phyloP scores from a whole-genome alignment of 306 rosid species.

The Prosopis cineraria region DNA sequence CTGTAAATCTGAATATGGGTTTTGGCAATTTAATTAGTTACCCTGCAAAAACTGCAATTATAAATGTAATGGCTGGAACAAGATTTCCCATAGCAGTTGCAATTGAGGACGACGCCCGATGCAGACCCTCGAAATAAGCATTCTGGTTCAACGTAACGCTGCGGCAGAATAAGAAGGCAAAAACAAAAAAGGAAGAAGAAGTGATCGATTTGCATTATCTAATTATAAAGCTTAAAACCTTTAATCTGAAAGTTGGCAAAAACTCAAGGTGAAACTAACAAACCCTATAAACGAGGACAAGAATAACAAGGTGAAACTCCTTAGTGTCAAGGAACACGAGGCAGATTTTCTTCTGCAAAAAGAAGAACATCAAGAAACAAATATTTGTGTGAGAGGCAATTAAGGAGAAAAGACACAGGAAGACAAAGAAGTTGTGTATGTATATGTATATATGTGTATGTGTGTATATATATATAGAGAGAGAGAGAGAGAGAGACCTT shows the following conservation, averaged over 20 bases:
- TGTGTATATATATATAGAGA: too few species aligned
- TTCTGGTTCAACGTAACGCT: slow-evolving; percentile 53
- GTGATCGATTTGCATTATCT: not conserved
- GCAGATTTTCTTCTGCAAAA: slow-evolving; percentile 43
- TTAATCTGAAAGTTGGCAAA: not conserved
- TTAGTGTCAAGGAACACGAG: slow-evolving; percentile 39
- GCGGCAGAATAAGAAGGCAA: not conserved
- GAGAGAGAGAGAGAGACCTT: too few species aligned
- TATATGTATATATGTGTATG: too few species aligned
- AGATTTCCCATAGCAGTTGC: slow-evolving; percentile 61
- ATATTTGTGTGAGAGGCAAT: too few species aligned
- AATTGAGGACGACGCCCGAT: slow-evolving; percentile 48
- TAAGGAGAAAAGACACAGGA: too few species aligned
- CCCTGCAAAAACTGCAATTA: slow-evolving; percentile 53
- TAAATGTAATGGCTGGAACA: slow-evolving; percentile 63
- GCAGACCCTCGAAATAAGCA: slow-evolving; percentile 48
- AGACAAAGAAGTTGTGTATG: too few species aligned
- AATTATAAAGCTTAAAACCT: not conserved
- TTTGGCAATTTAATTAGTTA: slow-evolving; percentile 24
- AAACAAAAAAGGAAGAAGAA: too few species aligned
- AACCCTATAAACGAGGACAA: slow-evolving; percentile 56
- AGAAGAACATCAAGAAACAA: too few species aligned
- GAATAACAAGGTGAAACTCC: slow-evolving; percentile 53
- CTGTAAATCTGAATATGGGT: too few species aligned
- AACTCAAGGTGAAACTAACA: not conserved